Conservation (phyloP, 116 monocot genomes). For the Phalaenopsis hybrid region DNA sequence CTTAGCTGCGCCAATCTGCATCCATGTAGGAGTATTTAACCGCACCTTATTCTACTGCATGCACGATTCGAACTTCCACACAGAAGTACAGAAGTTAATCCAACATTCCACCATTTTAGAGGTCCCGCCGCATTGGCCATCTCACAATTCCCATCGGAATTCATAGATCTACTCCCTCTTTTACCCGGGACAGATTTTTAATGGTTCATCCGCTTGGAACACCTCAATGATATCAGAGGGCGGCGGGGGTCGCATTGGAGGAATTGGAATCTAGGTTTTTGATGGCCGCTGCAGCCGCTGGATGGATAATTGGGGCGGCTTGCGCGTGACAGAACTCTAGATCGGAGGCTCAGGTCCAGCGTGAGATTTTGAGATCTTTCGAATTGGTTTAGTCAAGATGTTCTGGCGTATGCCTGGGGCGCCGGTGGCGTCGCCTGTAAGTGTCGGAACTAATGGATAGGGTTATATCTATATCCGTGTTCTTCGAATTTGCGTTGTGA, state of each 20-base stretch:
- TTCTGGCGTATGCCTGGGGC: constrained; percentile 1
- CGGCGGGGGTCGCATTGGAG: background rate
- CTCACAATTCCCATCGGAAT: too few relatives aligned
- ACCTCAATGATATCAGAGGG: background rate
- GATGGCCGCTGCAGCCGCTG: background rate
- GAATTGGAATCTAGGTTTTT: background rate
- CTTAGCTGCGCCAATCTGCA: background rate
- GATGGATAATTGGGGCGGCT: background rate
- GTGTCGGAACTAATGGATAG: background rate
- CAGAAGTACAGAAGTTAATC: background rate
- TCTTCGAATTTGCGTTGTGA: background rate
- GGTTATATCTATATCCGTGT: background rate
- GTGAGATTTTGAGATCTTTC: background rate
- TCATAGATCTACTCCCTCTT: background rate
- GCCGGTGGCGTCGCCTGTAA: background rate
- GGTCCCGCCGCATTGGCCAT: background rate
- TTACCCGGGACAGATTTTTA: background rate
- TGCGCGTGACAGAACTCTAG: background rate
- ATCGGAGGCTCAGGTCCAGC: background rate
- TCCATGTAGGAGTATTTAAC: background rate
- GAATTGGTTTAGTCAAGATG: background rate
- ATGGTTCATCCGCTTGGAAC: background rate
- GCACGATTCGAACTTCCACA: too few relatives aligned
- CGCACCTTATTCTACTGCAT: background rate
- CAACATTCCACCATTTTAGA: background rate